Base-by-base conservation (phyloP, 2,329 filamentous ascomycete genomes). In the Rhexocercosporidium sp. region DNA sequence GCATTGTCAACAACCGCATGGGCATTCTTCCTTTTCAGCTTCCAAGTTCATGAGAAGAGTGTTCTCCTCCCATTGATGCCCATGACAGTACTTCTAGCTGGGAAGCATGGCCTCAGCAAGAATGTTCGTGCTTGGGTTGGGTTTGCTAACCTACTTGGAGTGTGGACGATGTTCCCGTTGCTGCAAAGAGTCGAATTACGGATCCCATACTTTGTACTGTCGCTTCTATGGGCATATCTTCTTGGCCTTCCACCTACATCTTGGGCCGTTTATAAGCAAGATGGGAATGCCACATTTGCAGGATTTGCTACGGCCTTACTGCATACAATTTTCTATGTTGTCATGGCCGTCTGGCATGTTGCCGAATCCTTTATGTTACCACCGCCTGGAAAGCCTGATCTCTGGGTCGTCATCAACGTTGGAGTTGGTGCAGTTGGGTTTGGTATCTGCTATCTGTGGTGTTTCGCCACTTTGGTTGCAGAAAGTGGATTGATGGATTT, bases 41-140 rank as follows among this genome's bases (percentile, higher is more conserved):
- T 97, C 78, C 96, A 99, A 77, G 96, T 99, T 0, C 96, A 99
- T 75, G 96, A 99, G 81, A 99, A 99, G 85, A 97, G 94, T 72
- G 93, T 97, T 0, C 84, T 99, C 5, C 86, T 99, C 2, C 96
- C 96, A 0, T 83, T 99, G 56, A 87, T 98, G 77, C 96, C 96
- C 0, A 97, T 96, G 92, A 98, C 94, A 0, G 81, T 97, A 7
- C 84, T 98, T 5, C 84, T 99, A 46, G 92, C 92, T 18, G 90
- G 92, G 18, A 88, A 90, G 69, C 87, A 92, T 59, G 95, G 95
- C 0, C 81, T 99, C 59, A 88, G 88, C 67, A 91, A 92, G 67
- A 89, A 90, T 62, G 88, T 87, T 20, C 88, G 96, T 59, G 90
- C 93, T 1, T 99, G 96, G 96, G 90, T 98, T 4, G 94, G 94